These are phyloP conservation scores for Ascochyta viciae-villosae DNA, from an alignment of 2,329 filamentous ascomycete genomes.

Conservation along the genomic window DNA sequence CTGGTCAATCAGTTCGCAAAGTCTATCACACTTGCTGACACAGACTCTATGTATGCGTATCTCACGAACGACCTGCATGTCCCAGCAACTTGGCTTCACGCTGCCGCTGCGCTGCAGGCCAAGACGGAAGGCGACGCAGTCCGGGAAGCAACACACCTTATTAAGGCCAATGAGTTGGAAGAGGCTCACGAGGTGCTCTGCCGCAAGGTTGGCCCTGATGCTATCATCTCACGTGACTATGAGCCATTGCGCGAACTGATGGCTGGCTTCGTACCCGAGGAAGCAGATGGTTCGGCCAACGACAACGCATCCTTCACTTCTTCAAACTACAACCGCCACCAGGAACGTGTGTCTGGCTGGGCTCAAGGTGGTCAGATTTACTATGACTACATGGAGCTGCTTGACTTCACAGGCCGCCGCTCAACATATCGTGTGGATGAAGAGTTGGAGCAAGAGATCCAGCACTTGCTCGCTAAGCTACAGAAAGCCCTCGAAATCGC, in stretches of 20 bases:
- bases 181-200: constrained; percentile 87
- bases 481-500: constrained; percentile 46
- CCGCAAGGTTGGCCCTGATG: constrained; percentile 78
- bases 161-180: constrained; percentile 76
- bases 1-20: constrained; percentile 66
- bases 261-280: constrained; percentile 65
- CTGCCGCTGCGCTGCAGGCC: constrained; percentile 84
- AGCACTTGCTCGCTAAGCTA: constrained; percentile 43
- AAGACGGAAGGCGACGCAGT: constrained; percentile 72
- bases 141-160: constrained; percentile 69
- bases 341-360: constrained; percentile 71
- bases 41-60: constrained; percentile 63
- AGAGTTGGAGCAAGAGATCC: constrained; percentile 41
- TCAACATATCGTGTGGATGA: constrained; percentile 41
- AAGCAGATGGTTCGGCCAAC: constrained; percentile 52
- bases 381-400: constrained; percentile 64
- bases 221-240: constrained; percentile 84
- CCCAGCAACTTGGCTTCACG: constrained; percentile 81
- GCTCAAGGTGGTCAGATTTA: constrained; percentile 82
- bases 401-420: constrained; percentile 46
- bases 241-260: constrained; percentile 72
- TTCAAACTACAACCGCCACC: constrained; percentile 17
- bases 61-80: constrained; percentile 72
- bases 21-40: constrained; percentile 65
- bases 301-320: constrained; percentile 18